Conservation (phyloP, 495 filamentous ascomycete species). For the Neurospora intermedia region DNA sequence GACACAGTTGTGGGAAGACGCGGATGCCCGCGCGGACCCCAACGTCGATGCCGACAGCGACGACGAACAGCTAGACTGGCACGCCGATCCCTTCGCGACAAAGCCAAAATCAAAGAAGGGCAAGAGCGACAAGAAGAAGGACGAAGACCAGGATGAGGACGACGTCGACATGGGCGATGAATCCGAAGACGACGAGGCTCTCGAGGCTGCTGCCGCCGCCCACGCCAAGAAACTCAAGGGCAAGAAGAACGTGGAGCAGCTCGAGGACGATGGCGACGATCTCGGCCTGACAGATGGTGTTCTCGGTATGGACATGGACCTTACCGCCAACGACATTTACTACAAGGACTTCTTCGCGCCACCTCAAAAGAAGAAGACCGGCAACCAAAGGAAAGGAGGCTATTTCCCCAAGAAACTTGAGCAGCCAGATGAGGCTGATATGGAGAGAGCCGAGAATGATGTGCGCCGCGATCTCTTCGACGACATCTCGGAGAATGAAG, state of each 20-base stretch:
- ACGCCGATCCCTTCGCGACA: conserved; percentile 50
- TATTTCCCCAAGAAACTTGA: conserved; percentile 16
- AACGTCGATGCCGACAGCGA: conserved; percentile 52
- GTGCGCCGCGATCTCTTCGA: conserved; percentile 90
- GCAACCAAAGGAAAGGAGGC: conserved; percentile 8
- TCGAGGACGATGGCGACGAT: conserved; percentile 45
- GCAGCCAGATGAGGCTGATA: conserved; percentile 44
- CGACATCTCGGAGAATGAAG: conserved; percentile 53
- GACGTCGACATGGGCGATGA: conserved; percentile 35
- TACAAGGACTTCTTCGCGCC: conserved; percentile 89
- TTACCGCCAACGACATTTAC: conserved; percentile 74
- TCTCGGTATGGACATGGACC: conserved; percentile 41
- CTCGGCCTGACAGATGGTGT: conserved; percentile 37
- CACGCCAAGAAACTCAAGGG: background rate
- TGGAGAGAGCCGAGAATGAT: conserved; percentile 80
- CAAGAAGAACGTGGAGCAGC: conserved; percentile 9
- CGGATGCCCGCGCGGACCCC: conserved; percentile 57
- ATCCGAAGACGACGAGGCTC: conserved; percentile 23
- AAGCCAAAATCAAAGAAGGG: conserved; percentile 3
- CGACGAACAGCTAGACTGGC: conserved; percentile 81
- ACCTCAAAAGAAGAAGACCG: conserved; percentile 50
- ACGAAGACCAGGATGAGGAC: conserved; percentile 6
- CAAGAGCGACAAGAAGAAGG: conserved; percentile 6
- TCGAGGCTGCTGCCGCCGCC: conserved; percentile 1
- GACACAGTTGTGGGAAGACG: conserved; percentile 73